phyloP scores from a whole-genome alignment of 768 basidiomycete genomes.

The Pleurotus salmoneostramineus region DNA sequence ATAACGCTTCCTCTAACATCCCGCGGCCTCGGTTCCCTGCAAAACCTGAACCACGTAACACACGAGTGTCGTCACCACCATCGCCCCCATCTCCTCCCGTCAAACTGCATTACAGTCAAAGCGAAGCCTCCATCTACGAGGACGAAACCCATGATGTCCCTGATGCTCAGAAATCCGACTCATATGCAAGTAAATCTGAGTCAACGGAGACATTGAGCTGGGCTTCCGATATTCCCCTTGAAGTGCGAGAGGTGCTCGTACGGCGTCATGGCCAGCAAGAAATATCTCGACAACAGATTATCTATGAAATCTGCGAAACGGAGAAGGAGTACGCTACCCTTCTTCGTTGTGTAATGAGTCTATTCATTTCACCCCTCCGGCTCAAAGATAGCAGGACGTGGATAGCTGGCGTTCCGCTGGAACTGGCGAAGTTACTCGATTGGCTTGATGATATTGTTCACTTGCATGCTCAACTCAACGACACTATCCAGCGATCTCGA shows the following conservation, averaged over 20 bases:
- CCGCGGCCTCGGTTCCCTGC: background rate
- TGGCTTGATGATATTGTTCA: slow-evolving; percentile 87
- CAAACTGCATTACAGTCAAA: background rate
- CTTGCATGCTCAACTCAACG: slow-evolving; percentile 64
- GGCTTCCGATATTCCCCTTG: slow-evolving; percentile 25
- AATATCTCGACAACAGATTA: slow-evolving; percentile 58
- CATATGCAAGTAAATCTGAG: background rate
- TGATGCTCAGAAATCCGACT: background rate
- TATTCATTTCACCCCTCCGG: slow-evolving; percentile 78
- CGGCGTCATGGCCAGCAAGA: slow-evolving; percentile 44
- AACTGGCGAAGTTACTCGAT: slow-evolving; percentile 73
- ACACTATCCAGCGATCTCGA: slow-evolving; percentile 38
- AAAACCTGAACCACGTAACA: background rate
- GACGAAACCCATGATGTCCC: background rate
- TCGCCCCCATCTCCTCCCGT: background rate
- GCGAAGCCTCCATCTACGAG: slow-evolving; percentile 2
- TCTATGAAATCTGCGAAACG: slow-evolving; percentile 63
- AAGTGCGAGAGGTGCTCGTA: slow-evolving; percentile 30
- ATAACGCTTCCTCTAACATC: background rate
- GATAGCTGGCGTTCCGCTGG: slow-evolving; percentile 75
- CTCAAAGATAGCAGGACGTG: slow-evolving; percentile 66
- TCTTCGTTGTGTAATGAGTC: slow-evolving; percentile 59
- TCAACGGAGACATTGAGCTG: slow-evolving; percentile 17
- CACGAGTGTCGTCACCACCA: too few relatives aligned
- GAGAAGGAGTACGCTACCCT: slow-evolving; percentile 69